Evolutionary conservation across 140 eudicot genomes (phyloP).

Genomic region (Flaveria floridana): DNA sequence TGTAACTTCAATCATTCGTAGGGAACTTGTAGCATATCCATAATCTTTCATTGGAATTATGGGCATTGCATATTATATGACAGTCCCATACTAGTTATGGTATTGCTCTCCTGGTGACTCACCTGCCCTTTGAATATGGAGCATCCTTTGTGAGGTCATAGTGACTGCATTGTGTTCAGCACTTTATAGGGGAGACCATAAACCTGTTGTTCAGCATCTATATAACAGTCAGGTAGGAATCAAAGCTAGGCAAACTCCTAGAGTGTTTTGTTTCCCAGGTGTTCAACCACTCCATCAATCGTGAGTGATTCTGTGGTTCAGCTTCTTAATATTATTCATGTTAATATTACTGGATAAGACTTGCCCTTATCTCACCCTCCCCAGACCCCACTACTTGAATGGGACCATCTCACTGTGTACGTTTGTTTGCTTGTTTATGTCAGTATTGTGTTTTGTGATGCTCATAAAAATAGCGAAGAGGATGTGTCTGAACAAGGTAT

Average conservation of each 20-base stretch:
- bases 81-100: neutral
- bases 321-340: neutral
- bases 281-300: neutral
- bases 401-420: too few relatives aligned
- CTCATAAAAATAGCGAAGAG: neutral
- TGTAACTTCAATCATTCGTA: neutral
- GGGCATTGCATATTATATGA: neutral
- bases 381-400: too few relatives aligned
- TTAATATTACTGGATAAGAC: neutral
- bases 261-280: neutral
- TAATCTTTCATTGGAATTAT: neutral
- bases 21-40: neutral
- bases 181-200: neutral
- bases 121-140: neutral
- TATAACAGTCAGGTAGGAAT: neutral
- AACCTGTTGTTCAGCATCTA: conserved; percentile 8
- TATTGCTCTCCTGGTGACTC: neutral
- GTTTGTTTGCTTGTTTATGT: too few relatives aligned
- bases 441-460: neutral
- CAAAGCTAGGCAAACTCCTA: neutral
- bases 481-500: neutral
- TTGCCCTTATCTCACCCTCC: too few relatives aligned
- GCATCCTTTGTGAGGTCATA: conserved; percentile 6
- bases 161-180: conserved; percentile 12
- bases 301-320: neutral